A percentile compares a stretch with the other conserved stretches of the same genome.
These are phyloP conservation scores for Lippia alba DNA, from an alignment of 305 asterid species.

Conservation along the genomic window DNA sequence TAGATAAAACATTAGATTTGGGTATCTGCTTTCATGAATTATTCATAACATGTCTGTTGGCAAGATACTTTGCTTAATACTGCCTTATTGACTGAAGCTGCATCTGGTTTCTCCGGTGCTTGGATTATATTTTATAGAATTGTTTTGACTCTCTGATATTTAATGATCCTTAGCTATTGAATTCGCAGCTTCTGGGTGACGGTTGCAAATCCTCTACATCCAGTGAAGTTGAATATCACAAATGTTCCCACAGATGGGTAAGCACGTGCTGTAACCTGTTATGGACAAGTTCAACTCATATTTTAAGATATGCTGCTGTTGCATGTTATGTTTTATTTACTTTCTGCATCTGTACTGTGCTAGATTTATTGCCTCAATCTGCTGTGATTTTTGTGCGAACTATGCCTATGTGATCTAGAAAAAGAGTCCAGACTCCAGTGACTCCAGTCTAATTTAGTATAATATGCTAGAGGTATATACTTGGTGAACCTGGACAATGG, in stretches of 20 bases:
- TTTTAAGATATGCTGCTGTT: conserved; percentile 2
- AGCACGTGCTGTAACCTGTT: conserved; percentile 40
- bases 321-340: conserved; percentile 9
- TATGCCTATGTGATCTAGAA: conserved; percentile 19
- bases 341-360: conserved; percentile 18
- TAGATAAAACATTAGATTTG: conserved; percentile 13
- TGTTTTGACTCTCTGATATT: conserved; percentile 26
- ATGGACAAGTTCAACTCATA: neutral
- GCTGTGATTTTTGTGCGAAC: conserved; percentile 16
- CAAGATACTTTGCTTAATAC: conserved; percentile 15
- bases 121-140: conserved; percentile 14
- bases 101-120: conserved; percentile 7
- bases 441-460: neutral
- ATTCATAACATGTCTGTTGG: conserved; percentile 13
- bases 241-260: conserved; percentile 88
- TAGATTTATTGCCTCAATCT: conserved; percentile 15
- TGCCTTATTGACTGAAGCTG: neutral
- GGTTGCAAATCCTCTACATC: conserved; percentile 68
- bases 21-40: conserved; percentile 21
- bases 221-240: conserved; percentile 78
- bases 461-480: neutral
- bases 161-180: conserved; percentile 27
- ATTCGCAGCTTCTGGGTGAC: conserved; percentile 87
- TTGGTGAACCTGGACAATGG: conserved; percentile 18
- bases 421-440: conserved; percentile 9